Conservation (phyloP, 345 rosid species). For the Cardamine occulta region DNA sequence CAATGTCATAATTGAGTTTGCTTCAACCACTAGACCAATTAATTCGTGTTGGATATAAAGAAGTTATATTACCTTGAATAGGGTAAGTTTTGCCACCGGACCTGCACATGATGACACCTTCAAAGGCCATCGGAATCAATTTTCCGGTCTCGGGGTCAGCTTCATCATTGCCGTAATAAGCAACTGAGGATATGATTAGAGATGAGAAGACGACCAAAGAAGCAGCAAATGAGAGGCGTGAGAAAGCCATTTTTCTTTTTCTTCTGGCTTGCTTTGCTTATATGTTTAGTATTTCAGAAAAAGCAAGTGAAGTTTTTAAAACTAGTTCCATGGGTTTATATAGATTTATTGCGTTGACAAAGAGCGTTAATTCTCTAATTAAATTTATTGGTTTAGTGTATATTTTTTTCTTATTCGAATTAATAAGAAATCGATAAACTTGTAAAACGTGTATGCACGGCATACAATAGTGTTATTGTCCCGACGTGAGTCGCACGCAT, state of each 20-base stretch:
- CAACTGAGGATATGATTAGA: slow-evolving; percentile 41
- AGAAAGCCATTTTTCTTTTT: slow-evolving; percentile 32
- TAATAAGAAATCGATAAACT: slow-evolving; percentile 14
- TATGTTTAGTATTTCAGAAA: slow-evolving; percentile 5
- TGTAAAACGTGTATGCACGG: slow-evolving; percentile 44
- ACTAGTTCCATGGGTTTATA: slow-evolving; percentile 28
- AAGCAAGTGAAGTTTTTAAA: slow-evolving; percentile 40
- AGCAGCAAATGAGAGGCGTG: slow-evolving; percentile 41
- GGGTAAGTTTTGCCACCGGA: slow-evolving; percentile 51
- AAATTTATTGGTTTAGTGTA: slow-evolving; percentile 13
- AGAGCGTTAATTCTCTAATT: not conserved
- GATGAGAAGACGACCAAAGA: slow-evolving; percentile 41
- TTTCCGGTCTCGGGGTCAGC: slow-evolving; percentile 42
- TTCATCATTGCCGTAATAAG: slow-evolving; percentile 36
- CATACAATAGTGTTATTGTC: slow-evolving; percentile 10
- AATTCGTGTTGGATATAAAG: not conserved
- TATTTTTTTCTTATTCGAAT: not conserved
- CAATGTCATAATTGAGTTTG: not conserved
- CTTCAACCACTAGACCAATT: not conserved
- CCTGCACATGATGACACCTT: slow-evolving; percentile 65
- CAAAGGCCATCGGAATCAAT: slow-evolving; percentile 47
- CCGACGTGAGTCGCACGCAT: slow-evolving; percentile 45
- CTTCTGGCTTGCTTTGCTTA: slow-evolving; percentile 23
- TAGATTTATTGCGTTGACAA: slow-evolving; percentile 28
- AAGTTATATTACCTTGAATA: slow-evolving; percentile 52